Conservation (phyloP, 2,329 filamentous ascomycete genomes). For the Fusarium subglutinans region DNA sequence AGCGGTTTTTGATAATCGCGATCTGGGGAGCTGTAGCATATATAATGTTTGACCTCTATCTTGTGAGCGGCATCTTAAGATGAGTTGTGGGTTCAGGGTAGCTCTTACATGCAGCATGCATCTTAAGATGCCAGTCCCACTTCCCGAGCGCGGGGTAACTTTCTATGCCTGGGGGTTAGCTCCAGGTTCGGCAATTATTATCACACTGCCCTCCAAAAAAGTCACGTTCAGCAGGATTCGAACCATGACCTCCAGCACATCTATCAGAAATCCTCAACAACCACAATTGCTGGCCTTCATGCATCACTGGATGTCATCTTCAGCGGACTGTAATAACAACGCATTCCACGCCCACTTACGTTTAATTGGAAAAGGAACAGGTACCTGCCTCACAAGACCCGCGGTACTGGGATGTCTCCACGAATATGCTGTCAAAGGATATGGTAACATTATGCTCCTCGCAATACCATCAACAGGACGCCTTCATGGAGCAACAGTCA, state of each 20-base stretch:
- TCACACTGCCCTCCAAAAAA: not conserved
- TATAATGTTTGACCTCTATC: not conserved
- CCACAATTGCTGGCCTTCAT: not conserved
- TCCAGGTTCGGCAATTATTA: not conserved
- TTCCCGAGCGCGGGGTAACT: not conserved
- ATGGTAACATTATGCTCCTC: not conserved
- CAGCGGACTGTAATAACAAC: not conserved
- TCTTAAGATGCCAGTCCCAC: not conserved
- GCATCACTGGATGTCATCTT: not conserved
- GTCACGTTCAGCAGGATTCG: not conserved
- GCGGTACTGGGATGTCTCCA: not conserved
- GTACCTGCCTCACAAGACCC: not conserved
- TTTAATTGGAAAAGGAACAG: not conserved
- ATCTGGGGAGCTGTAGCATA: too few relatives aligned
- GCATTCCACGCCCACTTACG: fast-evolving
- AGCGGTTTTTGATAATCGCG: too few relatives aligned
- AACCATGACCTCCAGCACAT: not conserved
- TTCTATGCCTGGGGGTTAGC: not conserved
- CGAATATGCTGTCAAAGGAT: too few relatives aligned
- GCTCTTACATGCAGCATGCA: not conserved
- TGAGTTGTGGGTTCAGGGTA: not conserved
- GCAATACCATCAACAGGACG: not conserved
- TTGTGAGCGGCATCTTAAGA: not conserved
- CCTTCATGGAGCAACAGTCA: not conserved
- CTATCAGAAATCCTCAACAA: not conserved